Conservation (phyloP, 2,329 filamentous ascomycete genomes). For the Xylaria sp. region DNA sequence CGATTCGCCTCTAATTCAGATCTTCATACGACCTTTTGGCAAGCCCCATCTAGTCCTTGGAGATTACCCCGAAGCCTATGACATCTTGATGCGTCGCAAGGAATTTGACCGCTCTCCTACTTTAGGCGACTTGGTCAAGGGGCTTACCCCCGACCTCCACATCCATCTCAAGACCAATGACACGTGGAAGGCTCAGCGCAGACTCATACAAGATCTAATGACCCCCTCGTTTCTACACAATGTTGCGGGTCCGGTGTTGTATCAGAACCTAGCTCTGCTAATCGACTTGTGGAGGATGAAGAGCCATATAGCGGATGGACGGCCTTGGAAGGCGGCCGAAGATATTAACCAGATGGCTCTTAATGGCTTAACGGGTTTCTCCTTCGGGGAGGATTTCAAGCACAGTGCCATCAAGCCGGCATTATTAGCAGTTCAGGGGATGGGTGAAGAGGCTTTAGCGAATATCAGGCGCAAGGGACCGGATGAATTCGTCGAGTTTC, state of each 20-base stretch:
- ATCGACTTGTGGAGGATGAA: conserved; percentile 36
- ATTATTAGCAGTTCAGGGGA: neutral
- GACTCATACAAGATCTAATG: conserved; percentile 46
- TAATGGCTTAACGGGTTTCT: neutral
- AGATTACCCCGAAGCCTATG: conserved; percentile 43
- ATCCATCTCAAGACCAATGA: neutral
- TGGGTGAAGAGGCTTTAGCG: neutral
- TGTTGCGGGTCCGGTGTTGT: conserved; percentile 41
- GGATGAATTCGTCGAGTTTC: neutral
- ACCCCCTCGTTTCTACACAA: conserved; percentile 43
- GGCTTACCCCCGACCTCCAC: neutral
- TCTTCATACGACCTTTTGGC: conserved; percentile 44
- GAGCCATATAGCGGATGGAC: conserved; percentile 40
- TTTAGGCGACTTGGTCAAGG: neutral
- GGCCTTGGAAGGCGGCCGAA: conserved; percentile 36
- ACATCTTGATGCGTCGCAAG: conserved; percentile 42
- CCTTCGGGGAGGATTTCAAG: neutral
- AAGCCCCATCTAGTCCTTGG: conserved; percentile 42
- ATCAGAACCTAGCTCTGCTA: conserved; percentile 31
- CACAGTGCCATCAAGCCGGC: neutral
- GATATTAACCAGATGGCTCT: neutral
- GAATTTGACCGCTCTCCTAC: neutral
- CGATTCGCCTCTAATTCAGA: conserved; percentile 40
- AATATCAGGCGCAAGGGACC: neutral
- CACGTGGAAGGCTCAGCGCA: neutral